These are phyloP conservation scores for Bruguiera sexangula DNA, from an alignment of 345 rosid species.

Conservation along the genomic window DNA sequence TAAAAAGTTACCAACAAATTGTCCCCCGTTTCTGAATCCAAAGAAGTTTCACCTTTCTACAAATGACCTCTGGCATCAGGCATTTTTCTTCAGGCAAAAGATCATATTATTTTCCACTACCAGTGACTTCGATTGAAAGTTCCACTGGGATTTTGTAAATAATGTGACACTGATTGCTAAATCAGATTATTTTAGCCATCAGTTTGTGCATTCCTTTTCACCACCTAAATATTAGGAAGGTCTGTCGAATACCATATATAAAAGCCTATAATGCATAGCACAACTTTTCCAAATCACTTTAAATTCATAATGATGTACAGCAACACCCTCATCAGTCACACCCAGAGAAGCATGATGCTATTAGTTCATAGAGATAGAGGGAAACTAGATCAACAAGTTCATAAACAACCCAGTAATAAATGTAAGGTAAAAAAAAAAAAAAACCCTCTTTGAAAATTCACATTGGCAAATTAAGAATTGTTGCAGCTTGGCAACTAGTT, in stretches of 20 bases:
- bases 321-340: background rate
- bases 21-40: background rate
- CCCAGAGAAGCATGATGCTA: background rate
- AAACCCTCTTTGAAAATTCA: background rate
- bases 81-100: background rate
- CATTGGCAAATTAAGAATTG: background rate
- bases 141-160: too few relatives aligned
- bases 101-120: background rate
- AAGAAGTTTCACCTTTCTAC: background rate
- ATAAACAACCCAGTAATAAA: conserved; percentile 4
- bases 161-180: too few relatives aligned
- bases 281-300: background rate
- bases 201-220: background rate
- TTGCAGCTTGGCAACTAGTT: too few relatives aligned
- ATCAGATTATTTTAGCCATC: background rate
- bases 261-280: background rate
- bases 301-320: background rate
- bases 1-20: background rate
- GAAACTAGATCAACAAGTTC: background rate
- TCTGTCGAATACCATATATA: background rate
- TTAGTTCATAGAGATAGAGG: background rate
- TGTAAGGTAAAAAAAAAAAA: background rate
- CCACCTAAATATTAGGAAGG: too few relatives aligned
- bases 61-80: background rate
- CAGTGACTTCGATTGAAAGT: too few relatives aligned